phyloP scores from a whole-genome alignment of 148 eudicot species.

The Oxyria digyna region DNA sequence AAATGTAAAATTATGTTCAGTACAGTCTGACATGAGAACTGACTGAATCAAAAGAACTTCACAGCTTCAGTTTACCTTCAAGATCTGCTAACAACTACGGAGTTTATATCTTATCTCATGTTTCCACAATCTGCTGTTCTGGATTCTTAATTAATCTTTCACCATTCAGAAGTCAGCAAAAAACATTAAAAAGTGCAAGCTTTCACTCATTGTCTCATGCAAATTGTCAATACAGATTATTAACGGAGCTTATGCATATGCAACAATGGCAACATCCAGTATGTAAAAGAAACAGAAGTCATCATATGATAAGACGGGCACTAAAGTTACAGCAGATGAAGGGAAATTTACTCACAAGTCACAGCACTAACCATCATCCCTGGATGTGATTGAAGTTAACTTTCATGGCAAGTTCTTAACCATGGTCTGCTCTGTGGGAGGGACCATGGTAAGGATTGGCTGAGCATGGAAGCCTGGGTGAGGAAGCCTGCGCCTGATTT shows the following conservation, averaged over 20 bases:
- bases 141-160: neutral
- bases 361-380: neutral
- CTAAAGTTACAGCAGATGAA: neutral
- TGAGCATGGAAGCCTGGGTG: conserved; percentile 71
- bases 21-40: neutral
- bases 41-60: neutral
- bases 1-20: neutral
- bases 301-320: neutral
- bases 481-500: conserved; percentile 78
- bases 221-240: neutral
- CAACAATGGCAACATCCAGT: neutral
- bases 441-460: conserved; percentile 50
- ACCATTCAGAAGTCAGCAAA: neutral
- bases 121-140: neutral
- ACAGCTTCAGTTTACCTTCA: neutral
- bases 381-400: neutral
- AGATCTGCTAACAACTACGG: neutral
- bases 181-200: neutral
- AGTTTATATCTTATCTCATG: no score
- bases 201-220: neutral
- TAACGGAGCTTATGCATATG: neutral
- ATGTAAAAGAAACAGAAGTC: neutral
- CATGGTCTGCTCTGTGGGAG: conserved; percentile 70
- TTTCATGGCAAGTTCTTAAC: conserved; percentile 33
- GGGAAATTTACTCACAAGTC: conserved; percentile 1